phyloP scores from a whole-genome alignment of 306 rosid genomes.

The Cicer pinnatifidum region DNA sequence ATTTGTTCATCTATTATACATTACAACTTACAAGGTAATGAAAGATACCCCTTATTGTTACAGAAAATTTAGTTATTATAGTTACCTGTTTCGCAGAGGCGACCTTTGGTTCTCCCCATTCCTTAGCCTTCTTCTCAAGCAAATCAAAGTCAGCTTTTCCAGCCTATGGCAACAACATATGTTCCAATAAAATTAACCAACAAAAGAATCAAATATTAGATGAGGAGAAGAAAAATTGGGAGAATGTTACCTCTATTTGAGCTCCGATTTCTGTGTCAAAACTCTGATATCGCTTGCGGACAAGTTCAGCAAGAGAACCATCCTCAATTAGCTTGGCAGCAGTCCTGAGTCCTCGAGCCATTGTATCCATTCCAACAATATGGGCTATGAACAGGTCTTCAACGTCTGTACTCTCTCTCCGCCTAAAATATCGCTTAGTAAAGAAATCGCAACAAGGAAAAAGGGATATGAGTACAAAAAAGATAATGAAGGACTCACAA shows the following conservation, averaged over 20 bases:
- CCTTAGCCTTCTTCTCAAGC: conserved; percentile 83
- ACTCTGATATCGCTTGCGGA: conserved; percentile 77
- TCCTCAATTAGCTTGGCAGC: conserved; percentile 84
- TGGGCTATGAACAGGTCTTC: conserved; percentile 96
- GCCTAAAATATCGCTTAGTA: conserved; percentile 50
- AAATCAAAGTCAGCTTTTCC: conserved; percentile 90
- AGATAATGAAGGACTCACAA: conserved; percentile 58
- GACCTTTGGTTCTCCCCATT: conserved; percentile 91
- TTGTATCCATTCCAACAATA: conserved; percentile 83
- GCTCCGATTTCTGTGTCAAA: conserved; percentile 83
- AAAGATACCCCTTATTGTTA: not conserved
- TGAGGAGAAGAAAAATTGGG: not conserved
- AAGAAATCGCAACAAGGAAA: not conserved
- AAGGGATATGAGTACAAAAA: not conserved
- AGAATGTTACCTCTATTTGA: conserved; percentile 68
- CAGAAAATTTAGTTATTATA: not conserved
- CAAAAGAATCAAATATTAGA: conserved; percentile 25
- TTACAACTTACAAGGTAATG: not conserved
- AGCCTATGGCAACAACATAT: conserved; percentile 59
- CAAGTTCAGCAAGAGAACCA: conserved; percentile 84
- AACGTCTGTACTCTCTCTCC: conserved; percentile 96
- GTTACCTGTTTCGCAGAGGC: conserved; percentile 95
- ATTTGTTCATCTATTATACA: not conserved
- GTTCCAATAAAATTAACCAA: conserved; percentile 39
- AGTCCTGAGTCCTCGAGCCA: conserved; percentile 88